phyloP scores from a whole-genome alignment of 495 filamentous ascomycete species.

The Podospora pseudopauciseta region DNA sequence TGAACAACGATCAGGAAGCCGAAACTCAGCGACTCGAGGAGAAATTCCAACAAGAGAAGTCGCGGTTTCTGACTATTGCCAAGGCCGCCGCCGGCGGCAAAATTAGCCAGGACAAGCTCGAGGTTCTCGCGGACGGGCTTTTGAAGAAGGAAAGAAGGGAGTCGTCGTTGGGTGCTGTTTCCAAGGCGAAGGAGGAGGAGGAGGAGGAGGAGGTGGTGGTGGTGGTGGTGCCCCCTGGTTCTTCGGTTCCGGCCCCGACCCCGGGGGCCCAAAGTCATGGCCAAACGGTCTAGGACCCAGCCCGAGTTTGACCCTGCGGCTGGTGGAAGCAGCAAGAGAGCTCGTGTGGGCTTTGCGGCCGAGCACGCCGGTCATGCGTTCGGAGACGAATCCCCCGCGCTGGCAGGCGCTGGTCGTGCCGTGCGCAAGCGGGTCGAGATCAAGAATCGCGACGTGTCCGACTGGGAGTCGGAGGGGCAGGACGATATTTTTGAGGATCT shows the following conservation, averaged over 20 bases:
- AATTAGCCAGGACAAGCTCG: too few species aligned
- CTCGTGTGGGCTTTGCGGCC: background rate
- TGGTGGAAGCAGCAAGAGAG: background rate
- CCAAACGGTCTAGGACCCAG: background rate
- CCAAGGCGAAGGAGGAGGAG: too few species aligned
- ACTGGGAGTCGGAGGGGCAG: background rate
- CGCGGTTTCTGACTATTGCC: background rate
- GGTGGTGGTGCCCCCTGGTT: too few species aligned
- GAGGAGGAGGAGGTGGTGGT: too few species aligned
- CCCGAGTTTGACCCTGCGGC: background rate
- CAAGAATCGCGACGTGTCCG: background rate
- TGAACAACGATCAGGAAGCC: background rate
- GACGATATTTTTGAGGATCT: background rate
- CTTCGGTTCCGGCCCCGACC: too few species aligned
- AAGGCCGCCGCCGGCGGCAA: too few species aligned
- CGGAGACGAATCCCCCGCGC: background rate
- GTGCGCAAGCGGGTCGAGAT: background rate
- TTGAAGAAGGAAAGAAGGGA: too few species aligned
- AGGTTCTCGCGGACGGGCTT: too few species aligned
- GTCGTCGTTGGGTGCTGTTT: too few species aligned
- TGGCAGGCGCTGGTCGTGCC: too few species aligned
- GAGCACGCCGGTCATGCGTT: background rate
- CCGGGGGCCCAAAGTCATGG: too few species aligned
- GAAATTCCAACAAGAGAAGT: background rate
- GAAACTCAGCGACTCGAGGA: background rate